Percentiles rank a stretch among this genome's conserved stretches.
These are phyloP conservation scores for Westerdykella aurantiaca DNA, from an alignment of 2,329 filamentous ascomycete species.

Conservation along the genomic window DNA sequence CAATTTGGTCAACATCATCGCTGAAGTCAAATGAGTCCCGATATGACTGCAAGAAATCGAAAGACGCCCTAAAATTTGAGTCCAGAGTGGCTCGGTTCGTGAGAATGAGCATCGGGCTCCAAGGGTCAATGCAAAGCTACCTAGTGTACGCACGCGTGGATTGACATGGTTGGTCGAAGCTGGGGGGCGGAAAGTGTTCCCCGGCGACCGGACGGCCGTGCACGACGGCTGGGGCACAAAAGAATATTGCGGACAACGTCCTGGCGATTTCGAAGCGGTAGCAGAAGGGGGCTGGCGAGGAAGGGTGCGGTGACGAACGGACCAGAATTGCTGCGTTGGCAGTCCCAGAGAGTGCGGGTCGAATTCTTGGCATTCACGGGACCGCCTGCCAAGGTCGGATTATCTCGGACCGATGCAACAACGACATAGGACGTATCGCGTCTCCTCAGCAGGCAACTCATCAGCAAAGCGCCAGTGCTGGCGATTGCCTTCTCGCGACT, in stretches of 20 bases:
- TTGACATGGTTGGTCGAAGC: slow-evolving; percentile 26
- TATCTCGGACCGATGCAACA: slow-evolving; percentile 7
- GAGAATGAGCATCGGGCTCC: neutral
- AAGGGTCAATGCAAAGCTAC: slow-evolving; percentile 17
- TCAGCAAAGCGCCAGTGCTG: neutral
- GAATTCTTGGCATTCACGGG: neutral
- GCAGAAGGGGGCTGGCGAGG: neutral
- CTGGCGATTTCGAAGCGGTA: too few relatives aligned
- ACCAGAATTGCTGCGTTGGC: slow-evolving; percentile 9
- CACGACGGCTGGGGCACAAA: neutral
- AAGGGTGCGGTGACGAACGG: slow-evolving; percentile 5
- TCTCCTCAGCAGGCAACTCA: slow-evolving; percentile 1
- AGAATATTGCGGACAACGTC: too few relatives aligned
- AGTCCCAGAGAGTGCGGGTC: neutral
- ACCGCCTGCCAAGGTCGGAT: slow-evolving; percentile 7
- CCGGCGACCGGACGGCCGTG: slow-evolving; percentile 18
- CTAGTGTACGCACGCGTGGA: slow-evolving; percentile 27
- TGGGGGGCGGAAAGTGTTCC: slow-evolving; percentile 6
- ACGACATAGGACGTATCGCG: too few relatives aligned
- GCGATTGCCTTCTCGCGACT: slow-evolving; percentile 8
- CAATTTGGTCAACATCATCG: too few relatives aligned
- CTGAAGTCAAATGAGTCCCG: too few relatives aligned
- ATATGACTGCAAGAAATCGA: too few relatives aligned
- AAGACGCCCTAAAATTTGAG: too few relatives aligned
- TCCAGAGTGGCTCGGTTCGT: too few relatives aligned